Evolutionary conservation across 1,284 basidiomycete genomes (phyloP), one percentile per base, ranked within the genome.

Genomic region (Peniophora sp.): DNA sequence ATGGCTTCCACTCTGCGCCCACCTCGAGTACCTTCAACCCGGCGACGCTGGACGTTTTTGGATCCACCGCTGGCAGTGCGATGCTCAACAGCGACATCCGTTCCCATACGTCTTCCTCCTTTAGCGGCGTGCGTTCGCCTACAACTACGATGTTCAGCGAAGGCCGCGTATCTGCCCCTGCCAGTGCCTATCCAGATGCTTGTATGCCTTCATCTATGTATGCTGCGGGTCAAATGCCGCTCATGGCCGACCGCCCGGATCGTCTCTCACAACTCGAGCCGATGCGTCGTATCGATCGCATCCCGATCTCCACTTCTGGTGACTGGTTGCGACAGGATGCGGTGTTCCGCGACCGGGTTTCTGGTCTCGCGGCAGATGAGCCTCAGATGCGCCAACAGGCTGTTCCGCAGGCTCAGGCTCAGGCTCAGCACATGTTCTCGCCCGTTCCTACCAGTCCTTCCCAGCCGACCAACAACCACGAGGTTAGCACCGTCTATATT

Each of bases 271-370:
- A 41, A n/a, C n/a, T 20, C 5, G 38, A 41, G 19, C 38, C 16
- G 16, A 41, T 41, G 38, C 38, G 38, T 8, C 38, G 19, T 41
- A 47, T 51, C 35, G 57, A 64, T 20, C 62, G 64, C 36, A 24
- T 61, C 8, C 60, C 61, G 2, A 56, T 61, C 1, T 58, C 65
- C 2, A 60, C 65, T 32, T 32, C 27, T 5, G 27, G 27, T 2
- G 68, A 68, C 9, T 69, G 68, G 68, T 50, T 64, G 24, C 61
- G 63, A 41, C 51, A 61, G 3, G 68, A 69, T 10, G 64, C 64
- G 12, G 50, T 56, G 36, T 45, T 55, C 11, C 47, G 56, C 43
- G 57, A 52, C 1, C 62, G 62, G 22, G 57, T 56, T 12, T 52
- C 56, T 19, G 41, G 55, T 3, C 43, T 53, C 2, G 52, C 56